These are phyloP conservation scores for Kodamaea anthophila DNA, from an alignment of 1,139 yeast species.

Conservation along the genomic window DNA sequence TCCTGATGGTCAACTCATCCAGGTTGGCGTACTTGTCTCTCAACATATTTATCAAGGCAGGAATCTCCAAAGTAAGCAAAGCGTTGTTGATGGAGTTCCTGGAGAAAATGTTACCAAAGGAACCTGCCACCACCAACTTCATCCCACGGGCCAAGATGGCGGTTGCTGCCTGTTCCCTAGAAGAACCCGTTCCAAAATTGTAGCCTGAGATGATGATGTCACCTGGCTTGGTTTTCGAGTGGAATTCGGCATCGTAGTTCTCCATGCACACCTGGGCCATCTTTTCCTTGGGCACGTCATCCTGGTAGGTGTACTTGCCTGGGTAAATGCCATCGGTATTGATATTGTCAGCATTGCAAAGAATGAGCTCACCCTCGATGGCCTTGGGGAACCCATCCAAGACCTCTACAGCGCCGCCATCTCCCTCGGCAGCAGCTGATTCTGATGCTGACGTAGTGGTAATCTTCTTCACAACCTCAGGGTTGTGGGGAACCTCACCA, in stretches of 20 bases:
- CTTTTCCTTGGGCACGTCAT: slow-evolving; percentile 85
- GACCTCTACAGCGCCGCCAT: slow-evolving; percentile 51
- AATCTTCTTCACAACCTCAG: slow-evolving; percentile 45
- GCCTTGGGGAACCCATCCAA: slow-evolving; percentile 85
- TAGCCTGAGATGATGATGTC: slow-evolving; percentile 89
- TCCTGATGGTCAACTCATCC: slow-evolving; percentile 78
- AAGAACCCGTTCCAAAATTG: slow-evolving; percentile 97
- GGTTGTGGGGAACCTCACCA: slow-evolving; percentile 37
- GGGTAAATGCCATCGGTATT: slow-evolving; percentile 99
- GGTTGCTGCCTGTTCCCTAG: slow-evolving; percentile 99
- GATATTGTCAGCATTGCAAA: slow-evolving; percentile 96
- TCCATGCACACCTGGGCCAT: slow-evolving; percentile 99
- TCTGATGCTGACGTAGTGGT: slow-evolving; percentile 15
- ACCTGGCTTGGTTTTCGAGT: slow-evolving; percentile 70
- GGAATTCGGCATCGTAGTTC: slow-evolving; percentile 88
- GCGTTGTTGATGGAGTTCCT: slow-evolving; percentile 97
- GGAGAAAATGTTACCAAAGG: slow-evolving; percentile 93
- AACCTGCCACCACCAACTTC: slow-evolving; percentile 89
- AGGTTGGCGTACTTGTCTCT: slow-evolving; percentile 58
- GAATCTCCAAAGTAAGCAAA: slow-evolving; percentile 85
- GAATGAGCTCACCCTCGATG: slow-evolving; percentile 83
- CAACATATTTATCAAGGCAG: slow-evolving; percentile 70
- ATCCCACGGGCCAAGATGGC: slow-evolving; percentile 92
- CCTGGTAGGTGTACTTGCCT: slow-evolving; percentile 97
- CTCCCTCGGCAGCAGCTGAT: slow-evolving; percentile 24